phyloP scores from a whole-genome alignment of 305 asterid species.

The Fraxinus sp. region DNA sequence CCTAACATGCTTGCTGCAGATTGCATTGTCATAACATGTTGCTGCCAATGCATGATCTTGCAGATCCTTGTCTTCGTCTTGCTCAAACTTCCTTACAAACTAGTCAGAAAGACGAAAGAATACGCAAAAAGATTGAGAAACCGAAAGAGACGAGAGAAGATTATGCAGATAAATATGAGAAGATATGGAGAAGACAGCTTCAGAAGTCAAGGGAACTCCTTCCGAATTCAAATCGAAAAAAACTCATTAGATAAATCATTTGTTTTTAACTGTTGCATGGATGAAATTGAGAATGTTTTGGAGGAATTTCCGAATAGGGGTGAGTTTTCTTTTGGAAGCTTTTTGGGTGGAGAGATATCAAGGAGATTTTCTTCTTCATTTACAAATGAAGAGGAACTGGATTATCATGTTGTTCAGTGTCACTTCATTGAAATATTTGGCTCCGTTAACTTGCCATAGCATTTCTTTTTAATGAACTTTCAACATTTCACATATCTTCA shows the following conservation, averaged over 20 bases:
- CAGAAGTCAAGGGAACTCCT: constrained; percentile 36
- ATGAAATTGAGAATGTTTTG: constrained; percentile 64
- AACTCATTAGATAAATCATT: neutral
- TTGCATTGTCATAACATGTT: constrained; percentile 72
- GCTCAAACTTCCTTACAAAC: constrained; percentile 55
- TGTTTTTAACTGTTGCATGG: constrained; percentile 47
- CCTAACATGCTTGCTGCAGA: constrained; percentile 64
- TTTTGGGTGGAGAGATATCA: constrained; percentile 52
- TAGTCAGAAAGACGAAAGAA: constrained; percentile 44
- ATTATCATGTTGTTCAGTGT: constrained; percentile 44
- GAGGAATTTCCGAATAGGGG: constrained; percentile 62
- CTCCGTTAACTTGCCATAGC: constrained; percentile 26
- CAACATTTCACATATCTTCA: neutral
- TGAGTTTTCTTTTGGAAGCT: constrained; percentile 78
- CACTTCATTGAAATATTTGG: constrained; percentile 56
- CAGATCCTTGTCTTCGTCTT: constrained; percentile 60
- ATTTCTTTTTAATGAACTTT: neutral
- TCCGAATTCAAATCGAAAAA: constrained; percentile 27
- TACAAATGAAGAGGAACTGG: constrained; percentile 44
- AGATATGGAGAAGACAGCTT: constrained; percentile 36
- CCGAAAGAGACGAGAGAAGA: constrained; percentile 33
- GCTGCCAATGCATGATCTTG: constrained; percentile 79
- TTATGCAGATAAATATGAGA: constrained; percentile 28
- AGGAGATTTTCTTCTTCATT: constrained; percentile 40
- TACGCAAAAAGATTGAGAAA: constrained; percentile 43